Evolutionary conservation across 768 basidiomycete genomes (phyloP).

Genomic region (Termitomyces sp.): DNA sequence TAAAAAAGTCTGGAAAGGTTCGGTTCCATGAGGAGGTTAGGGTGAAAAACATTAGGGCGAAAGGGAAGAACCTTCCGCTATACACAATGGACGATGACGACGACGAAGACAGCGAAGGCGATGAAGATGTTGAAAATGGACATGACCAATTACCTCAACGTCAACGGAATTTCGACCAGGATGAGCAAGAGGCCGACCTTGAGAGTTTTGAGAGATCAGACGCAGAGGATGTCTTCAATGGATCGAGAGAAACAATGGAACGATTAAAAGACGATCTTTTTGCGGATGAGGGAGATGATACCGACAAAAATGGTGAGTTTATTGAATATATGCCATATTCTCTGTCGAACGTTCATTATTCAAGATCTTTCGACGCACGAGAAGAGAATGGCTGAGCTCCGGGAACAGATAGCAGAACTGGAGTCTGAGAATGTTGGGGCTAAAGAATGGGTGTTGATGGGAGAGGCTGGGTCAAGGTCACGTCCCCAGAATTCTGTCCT

Average conservation of each 20-base stretch:
- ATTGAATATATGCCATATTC: constrained; percentile 9
- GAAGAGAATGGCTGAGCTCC: constrained; percentile 67
- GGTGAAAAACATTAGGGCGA: constrained; percentile 74
- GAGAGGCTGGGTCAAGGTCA: constrained; percentile 82
- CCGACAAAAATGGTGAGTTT: constrained; percentile 20
- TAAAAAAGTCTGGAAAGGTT: constrained; percentile 39
- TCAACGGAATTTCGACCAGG: constrained; percentile 9
- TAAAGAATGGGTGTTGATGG: constrained; percentile 91
- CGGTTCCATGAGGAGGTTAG: constrained; percentile 77
- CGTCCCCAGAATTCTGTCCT: constrained; percentile 90
- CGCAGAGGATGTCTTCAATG: constrained; percentile 26
- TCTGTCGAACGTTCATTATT: constrained; percentile 1
- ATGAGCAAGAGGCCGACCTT: constrained; percentile 18
- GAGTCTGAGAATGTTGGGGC: constrained; percentile 84
- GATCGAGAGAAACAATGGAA: constrained; percentile 45
- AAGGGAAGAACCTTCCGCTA: constrained; percentile 58
- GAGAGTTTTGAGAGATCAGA: constrained; percentile 18
- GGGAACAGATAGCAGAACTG: constrained; percentile 80
- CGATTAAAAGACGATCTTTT: constrained; percentile 74
- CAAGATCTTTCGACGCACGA: constrained; percentile 73
- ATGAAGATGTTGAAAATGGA: constrained; percentile 14
- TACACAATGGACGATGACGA: constrained; percentile 32
- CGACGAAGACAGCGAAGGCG: constrained; percentile 22
- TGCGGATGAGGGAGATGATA: constrained; percentile 60
- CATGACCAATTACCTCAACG: not conserved